Evolutionary conservation across 2,329 filamentous ascomycete genomes (phyloP), one percentile per base, ranked within the genome.

Genomic region (Penicillium sp.): DNA sequence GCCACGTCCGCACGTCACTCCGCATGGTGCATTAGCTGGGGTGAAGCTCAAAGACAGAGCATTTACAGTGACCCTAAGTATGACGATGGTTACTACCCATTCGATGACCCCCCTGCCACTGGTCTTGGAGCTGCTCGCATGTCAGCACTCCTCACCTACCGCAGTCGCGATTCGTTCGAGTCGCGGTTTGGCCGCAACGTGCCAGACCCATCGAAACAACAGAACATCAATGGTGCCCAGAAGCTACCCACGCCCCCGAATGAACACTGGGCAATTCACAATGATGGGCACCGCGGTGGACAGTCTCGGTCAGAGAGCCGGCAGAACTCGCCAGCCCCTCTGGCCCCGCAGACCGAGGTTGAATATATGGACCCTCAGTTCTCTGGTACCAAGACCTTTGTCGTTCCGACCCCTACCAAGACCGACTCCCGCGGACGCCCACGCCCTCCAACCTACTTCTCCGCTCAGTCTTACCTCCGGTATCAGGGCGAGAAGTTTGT

Each of bases 61-160:
- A 97, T 99, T 70, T 99, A 97, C 75, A 92, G 91, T 32, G 94
- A 99, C 69, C 94, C 94, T 26, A 97, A 97, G 77, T 99, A 99
- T 72, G 91, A 97, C 56, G 92, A 97, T 66, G 94, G 94, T 37
- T 97, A 97, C 75, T 99, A 97, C 69, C 67, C 85, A 1, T 95
- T 94, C 64, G 82, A 89, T 26, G 91, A 97, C 62, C 92, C 92
- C 27, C 94, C 94, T 0, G 79, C 86, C 0, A 88, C 91, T 1
- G 94, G 94, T 0, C 83, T 99, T 2, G 91, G 92, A 10, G 94
- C 94, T 7, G 94, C 94, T 21, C 91, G 94, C 65, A 99, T 99
- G 94, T 91, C 92, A 51, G 94, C 94, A 1, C 83, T 99, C 30
- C 79, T 99, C 63, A 99, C 94, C 6, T 99, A 99, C 75, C 86